Percentiles rank a stretch among this genome's conserved stretches.
Evolutionary conservation across 495 filamentous ascomycete genomes (phyloP).

Genomic region (Aspergillus indologenus): DNA sequence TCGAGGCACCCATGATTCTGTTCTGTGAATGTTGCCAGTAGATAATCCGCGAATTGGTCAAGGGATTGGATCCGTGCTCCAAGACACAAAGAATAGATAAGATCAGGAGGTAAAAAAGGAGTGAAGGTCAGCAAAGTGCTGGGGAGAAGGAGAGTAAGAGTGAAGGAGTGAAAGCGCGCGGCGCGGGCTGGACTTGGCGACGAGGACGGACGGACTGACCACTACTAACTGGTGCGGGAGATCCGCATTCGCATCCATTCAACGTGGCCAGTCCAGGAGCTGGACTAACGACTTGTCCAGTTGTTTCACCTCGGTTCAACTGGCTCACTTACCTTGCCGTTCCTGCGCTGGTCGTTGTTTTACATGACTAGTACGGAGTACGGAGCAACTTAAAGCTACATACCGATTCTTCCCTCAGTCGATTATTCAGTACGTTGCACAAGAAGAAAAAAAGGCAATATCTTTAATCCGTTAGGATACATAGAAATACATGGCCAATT

Average conservation of each 20-base stretch:
- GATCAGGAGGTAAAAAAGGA: not conserved
- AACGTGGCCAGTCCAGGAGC: conserved; percentile 17
- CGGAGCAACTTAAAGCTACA: too few relatives aligned
- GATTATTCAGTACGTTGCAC: too few relatives aligned
- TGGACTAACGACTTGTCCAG: not conserved
- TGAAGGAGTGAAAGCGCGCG: not conserved
- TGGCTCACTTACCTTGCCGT: too few relatives aligned
- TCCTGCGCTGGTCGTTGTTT: not conserved
- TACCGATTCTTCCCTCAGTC: too few relatives aligned
- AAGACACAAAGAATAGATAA: not conserved
- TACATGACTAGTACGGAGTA: not conserved
- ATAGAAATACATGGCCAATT: not conserved
- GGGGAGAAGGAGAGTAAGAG: not conserved
- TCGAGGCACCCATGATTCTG: conserved; percentile 40
- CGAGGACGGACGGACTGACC: not conserved
- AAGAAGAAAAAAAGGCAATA: too few relatives aligned
- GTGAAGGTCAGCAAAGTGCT: not conserved
- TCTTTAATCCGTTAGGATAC: not conserved
- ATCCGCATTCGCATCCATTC: conserved; percentile 12
- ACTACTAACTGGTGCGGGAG: conserved; percentile 11
- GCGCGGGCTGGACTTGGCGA: conserved; percentile 7
- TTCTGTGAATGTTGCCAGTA: not conserved
- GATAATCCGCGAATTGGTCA: conserved; percentile 1
- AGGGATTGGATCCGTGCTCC: not conserved
- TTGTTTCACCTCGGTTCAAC: not conserved